Base-by-base conservation (phyloP, 2,329 filamentous ascomycete species). In the Aureobasidium mangrovei region DNA sequence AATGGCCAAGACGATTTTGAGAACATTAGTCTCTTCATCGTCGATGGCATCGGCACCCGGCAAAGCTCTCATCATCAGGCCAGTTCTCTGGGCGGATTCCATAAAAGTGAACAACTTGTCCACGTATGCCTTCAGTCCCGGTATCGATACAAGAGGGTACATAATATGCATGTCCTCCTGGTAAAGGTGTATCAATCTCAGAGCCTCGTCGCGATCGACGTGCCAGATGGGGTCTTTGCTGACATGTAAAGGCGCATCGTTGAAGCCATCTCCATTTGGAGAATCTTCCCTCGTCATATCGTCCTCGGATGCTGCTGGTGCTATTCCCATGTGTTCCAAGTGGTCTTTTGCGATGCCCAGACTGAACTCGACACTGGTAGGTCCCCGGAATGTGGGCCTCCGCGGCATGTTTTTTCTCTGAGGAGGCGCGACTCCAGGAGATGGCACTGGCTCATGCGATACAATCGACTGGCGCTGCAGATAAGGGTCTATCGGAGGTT, bases 131-230 rank as follows among this genome's bases (percentile, higher is more conserved):
- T 87, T 82, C 38, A 94, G 74, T 40, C 77, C 77, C 40, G 86
- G 80, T 35, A 95, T 85, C 60, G 88, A 80, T 44, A 95, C 69
- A 3, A 95, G 80, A 0, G 91, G 91, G 67, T 95, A 95, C 88
- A 95, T 94, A 63, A 91, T 80, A 41, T 88, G 88, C 63, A 94
- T 84, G 66, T 96, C 91, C 62, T 96, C 90, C 60, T 95, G 87
- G 64, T 93, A 91, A 0, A 94, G 74, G 10, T 81, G 77, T 60
- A 88, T 88, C 10, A 96, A 72, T 1, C 88, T 81, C 24, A 91
- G 69, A 63, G 93, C 88, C 64, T 96, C 90, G 35, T 90, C 82
- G 63, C 85, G 84, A 53, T 80, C 80, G 46, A 94, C 80, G 6
- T 83, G 77, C 81, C 89, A 91, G 29, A 97, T 79, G 0, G 90